Evolutionary conservation across 495 filamentous ascomycete genomes (phyloP), one percentile per base, ranked within the genome.

Genomic region (Podospora pseudoanserina): DNA sequence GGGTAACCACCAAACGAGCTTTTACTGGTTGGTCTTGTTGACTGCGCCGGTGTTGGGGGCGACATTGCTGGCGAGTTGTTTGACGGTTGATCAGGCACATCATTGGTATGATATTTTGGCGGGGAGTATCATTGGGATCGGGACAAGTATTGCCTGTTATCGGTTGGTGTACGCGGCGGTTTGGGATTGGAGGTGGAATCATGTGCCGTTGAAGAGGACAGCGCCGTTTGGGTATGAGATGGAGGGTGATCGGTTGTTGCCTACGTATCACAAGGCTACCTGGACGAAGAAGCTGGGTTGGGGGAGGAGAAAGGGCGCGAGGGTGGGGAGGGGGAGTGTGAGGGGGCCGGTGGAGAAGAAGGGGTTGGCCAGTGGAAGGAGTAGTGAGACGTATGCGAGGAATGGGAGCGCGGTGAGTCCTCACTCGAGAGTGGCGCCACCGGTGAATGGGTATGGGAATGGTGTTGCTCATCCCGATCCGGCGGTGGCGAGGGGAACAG

Each of bases 41-140:
- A 44, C 60, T 5, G 79, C 83, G 7, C 88, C 88, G 0, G 74
- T 90, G 5, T 80, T 89, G 4, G 86, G 83, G 13, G 87, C 86
- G 0, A 78, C 76, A 1, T 74, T 90, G 32, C 86, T 89, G 61
- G 85, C 79, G 4, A 86, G 86, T n/a, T 79, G 84, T 0, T 72
- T 89, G 49, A 89, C 86, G 1, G 86, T 90, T 56, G 88, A 91
- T 58, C 79, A 82, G 76, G 86, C 82, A 63, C 87, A 89, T 66
- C 82, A 89, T 74, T 86, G 84, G 84, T 87, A 86, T 62, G 88
- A 90, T 54, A 78, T 87, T 4, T 59, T 87, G 5, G 83, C 80
- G 18, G 89, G 89, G 5, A 83, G 78, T 2, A 69, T 83, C 28
- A 86, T 90, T 63, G 89, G 89, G 2, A 81, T 80, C 5, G 63